These are phyloP conservation scores for Platanthera zijinensis DNA, from an alignment of 106 monocot species.

Conservation along the genomic window DNA sequence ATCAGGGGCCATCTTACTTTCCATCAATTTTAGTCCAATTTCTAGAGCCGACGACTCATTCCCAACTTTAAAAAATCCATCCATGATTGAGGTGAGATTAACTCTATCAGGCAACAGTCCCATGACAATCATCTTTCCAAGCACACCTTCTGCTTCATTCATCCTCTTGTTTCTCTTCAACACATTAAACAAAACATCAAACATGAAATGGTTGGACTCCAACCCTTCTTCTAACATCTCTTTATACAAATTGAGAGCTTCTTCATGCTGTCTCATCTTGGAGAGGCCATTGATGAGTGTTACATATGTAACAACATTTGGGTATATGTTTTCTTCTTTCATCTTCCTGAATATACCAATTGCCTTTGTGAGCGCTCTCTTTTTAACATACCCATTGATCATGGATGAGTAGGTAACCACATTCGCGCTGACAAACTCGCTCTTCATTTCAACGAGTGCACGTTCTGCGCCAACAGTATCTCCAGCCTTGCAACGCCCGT, in stretches of 20 bases:
- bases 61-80: conserved; percentile 70
- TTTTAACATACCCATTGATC: conserved; percentile 67
- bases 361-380: conserved; percentile 53
- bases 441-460: conserved; percentile 50
- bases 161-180: conserved; percentile 65
- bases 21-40: conserved; percentile 56
- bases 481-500: conserved; percentile 66
- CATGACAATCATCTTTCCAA: conserved; percentile 36
- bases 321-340: conserved; percentile 44
- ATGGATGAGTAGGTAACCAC: conserved; percentile 68
- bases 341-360: conserved; percentile 46
- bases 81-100: conserved; percentile 88
- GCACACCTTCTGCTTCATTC: conserved; percentile 47
- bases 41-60: conserved; percentile 50
- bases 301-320: conserved; percentile 58
- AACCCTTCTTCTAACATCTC: conserved; percentile 55
- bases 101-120: conserved; percentile 54
- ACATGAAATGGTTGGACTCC: conserved; percentile 39
- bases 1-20: conserved; percentile 49
- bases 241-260: conserved; percentile 49
- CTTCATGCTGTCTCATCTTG: conserved; percentile 49
- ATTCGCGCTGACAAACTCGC: conserved; percentile 32
- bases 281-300: conserved; percentile 62
- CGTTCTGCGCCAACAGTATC: conserved; percentile 45
- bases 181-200: conserved; percentile 71